These are phyloP conservation scores for Arachnopeziza araneosa DNA, from an alignment of 2,329 filamentous ascomycete genomes.

Conservation along the genomic window DNA sequence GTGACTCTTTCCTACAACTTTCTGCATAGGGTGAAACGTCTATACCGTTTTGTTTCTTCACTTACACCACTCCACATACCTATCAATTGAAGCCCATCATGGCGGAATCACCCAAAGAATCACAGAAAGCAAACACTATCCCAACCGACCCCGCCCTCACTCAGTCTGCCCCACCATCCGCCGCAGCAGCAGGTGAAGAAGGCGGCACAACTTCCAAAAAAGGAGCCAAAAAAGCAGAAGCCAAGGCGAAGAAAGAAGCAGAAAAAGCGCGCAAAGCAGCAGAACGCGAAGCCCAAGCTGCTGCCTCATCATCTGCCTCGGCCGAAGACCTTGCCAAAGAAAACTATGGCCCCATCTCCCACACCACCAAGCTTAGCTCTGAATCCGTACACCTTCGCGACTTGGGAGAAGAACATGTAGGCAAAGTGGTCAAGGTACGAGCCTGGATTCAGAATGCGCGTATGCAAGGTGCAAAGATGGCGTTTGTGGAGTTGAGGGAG, in stretches of 20 bases:
- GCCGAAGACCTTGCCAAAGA: conserved; percentile 63
- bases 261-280: conserved; percentile 67
- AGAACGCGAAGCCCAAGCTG: conserved; percentile 68
- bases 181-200: conserved; percentile 1
- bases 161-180: not conserved
- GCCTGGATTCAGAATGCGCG: conserved; percentile 83
- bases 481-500: conserved; percentile 79
- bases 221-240: conserved; percentile 76
- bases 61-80: not conserved
- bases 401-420: conserved; percentile 59
- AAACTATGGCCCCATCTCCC: conserved; percentile 70
- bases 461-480: conserved; percentile 85
- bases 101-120: conserved; percentile 12
- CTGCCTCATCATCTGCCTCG: conserved; percentile 58
- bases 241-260: conserved; percentile 84
- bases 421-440: conserved; percentile 68
- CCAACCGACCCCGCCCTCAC: conserved; percentile 12
- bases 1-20: conserved; percentile 10
- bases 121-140: not conserved
- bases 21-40: not conserved
- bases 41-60: not conserved
- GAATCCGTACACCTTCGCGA: conserved; percentile 55
- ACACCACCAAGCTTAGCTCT: conserved; percentile 48
- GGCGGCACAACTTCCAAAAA: conserved; percentile 55
- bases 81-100: conserved; percentile 8